Evolutionary conservation across 2,329 filamentous ascomycete genomes (phyloP), one percentile per base, ranked within the genome.

Genomic region (Fusarium graminum): DNA sequence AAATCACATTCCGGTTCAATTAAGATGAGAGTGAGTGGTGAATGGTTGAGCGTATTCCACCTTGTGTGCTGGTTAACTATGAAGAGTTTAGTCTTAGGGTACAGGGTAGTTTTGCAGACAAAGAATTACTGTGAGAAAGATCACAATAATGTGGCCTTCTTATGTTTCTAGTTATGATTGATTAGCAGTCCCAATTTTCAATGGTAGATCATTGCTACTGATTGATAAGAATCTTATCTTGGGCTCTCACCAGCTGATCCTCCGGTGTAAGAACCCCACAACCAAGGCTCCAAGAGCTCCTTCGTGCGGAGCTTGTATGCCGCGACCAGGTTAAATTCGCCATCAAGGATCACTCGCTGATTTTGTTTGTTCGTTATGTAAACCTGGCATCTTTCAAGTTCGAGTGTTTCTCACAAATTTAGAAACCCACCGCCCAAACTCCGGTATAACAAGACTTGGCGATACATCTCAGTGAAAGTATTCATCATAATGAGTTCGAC

Each of bases 1-100:
- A 66, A 71, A 51, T 29, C 51, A 68, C 50, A 52, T 70, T 68
- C 65, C 47, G 46, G 63, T 64, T 41, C 47, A 58, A 32, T 13
- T 40, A 16, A 2, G 17, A 26, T 22, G 19, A 17, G 14, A 32
- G 32, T 32, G 14, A 34, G 32, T 16, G 14, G 7, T 34, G 22
- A 22, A 22, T n/a, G 32, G 14, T 4, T 32, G 29, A 4, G 14
- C 7, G 7, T 16, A 12, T 34, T 34, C 7, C 14, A 34, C n/a
- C 8, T 12, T 34, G 32, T 9, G 7, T 34, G 32, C 14, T 9
- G 4, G 14, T 34, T 7, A 34, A 34, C 22, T 22, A 22, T 8
- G 28, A 29, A 29, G 9, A 12, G 8, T 6, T 8, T 29, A 12
- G 28, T 7, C 4, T 12, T 29, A 6, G 8, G 28, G 28, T 9